phyloP scores from a whole-genome alignment of 768 basidiomycete species.

The Psilocybe cubensis region DNA sequence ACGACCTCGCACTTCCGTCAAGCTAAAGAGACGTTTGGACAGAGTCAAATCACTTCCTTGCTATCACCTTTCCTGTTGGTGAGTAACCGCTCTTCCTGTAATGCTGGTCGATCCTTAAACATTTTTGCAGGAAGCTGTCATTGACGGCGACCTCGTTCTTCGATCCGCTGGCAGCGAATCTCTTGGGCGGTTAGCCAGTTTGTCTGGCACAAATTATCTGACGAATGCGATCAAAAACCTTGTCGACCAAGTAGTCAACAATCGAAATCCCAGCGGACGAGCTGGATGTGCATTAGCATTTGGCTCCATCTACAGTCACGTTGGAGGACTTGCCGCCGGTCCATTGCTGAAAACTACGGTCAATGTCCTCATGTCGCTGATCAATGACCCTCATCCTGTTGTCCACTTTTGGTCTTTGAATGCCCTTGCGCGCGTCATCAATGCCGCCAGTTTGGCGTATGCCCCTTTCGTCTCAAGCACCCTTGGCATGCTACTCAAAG shows the following conservation, averaged over 20 bases:
- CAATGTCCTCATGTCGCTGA: conserved; percentile 92
- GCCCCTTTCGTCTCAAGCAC: conserved; percentile 88
- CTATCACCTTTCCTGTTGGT: conserved; percentile 83
- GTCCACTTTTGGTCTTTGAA: conserved; percentile 94
- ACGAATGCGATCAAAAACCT: conserved; percentile 87
- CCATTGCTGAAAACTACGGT: conserved; percentile 95
- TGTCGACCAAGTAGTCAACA: conserved; percentile 92
- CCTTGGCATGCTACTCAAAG: conserved; percentile 86
- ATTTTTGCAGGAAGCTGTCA: conserved; percentile 64
- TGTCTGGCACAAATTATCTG: conserved; percentile 84
- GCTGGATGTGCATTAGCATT: conserved; percentile 95
- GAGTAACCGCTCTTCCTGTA: conserved; percentile 15
- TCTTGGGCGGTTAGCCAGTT: conserved; percentile 82
- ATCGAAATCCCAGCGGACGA: conserved; percentile 89
- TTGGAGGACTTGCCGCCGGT: conserved; percentile 93
- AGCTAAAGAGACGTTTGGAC: conserved; percentile 69
- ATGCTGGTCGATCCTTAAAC: conserved; percentile 6
- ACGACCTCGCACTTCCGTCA: conserved; percentile 57
- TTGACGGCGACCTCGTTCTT: conserved; percentile 79
- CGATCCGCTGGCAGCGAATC: conserved; percentile 85
- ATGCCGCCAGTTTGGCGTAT: conserved; percentile 91
- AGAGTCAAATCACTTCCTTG: conserved; percentile 57
- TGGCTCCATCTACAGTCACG: conserved; percentile 88
- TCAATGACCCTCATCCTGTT: conserved; percentile 94
- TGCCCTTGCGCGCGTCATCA: conserved; percentile 85